Conservation (phyloP, 805 yeast species). For the Candida sphagnicola region DNA sequence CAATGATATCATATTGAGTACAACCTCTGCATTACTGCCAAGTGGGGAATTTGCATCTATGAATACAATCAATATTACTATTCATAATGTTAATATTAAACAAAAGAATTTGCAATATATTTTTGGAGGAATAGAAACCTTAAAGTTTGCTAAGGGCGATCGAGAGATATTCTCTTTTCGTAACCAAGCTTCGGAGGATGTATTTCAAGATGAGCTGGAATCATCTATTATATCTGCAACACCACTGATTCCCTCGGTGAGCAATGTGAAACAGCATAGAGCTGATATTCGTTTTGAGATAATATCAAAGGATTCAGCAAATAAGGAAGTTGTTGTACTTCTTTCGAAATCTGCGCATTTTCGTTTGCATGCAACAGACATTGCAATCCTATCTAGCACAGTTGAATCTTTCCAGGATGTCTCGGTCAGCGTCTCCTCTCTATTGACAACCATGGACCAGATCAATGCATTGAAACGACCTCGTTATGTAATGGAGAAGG, state of each 20-base stretch:
- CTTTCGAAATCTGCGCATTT: conserved; percentile 9
- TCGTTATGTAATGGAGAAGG: not conserved
- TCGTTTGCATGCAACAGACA: conserved; percentile 6
- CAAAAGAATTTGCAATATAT: conserved; percentile 39
- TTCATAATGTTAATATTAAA: conserved; percentile 32
- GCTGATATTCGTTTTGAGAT: conserved; percentile 55
- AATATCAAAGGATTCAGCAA: conserved; percentile 15
- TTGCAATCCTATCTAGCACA: not conserved
- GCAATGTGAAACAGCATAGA: conserved; percentile 13
- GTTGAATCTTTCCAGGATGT: not conserved
- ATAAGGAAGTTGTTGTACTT: conserved; percentile 10
- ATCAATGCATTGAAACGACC: not conserved
- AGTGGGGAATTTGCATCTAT: conserved; percentile 41
- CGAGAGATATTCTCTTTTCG: conserved; percentile 1
- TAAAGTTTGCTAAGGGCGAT: conserved; percentile 12
- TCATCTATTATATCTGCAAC: conserved; percentile 16
- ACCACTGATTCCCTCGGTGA: not conserved
- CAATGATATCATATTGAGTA: conserved; percentile 32
- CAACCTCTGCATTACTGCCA: conserved; percentile 42
- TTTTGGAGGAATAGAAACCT: conserved; percentile 45
- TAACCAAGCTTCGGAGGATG: not conserved
- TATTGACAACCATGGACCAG: not conserved
- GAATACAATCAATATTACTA: conserved; percentile 18
- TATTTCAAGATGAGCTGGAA: not conserved
- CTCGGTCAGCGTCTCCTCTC: not conserved